phyloP scores from a whole-genome alignment of 495 filamentous ascomycete species.

The Penicillium diatomitis region DNA sequence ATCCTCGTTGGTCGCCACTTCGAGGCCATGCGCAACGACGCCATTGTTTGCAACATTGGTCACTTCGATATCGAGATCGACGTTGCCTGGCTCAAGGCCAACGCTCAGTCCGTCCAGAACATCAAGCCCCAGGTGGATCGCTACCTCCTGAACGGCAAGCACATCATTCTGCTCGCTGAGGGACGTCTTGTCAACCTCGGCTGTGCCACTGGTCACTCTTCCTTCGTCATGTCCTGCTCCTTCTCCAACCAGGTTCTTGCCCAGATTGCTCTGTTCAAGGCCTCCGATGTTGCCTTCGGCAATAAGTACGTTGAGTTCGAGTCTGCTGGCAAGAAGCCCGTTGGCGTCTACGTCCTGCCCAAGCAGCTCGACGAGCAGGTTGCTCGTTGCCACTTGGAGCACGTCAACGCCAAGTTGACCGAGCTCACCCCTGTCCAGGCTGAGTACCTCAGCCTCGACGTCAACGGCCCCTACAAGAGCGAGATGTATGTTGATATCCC shows the following conservation, averaged over 20 bases:
- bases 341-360: slow-evolving; percentile 93
- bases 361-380: slow-evolving; percentile 99
- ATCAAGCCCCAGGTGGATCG: slow-evolving; percentile 99
- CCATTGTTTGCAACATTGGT: slow-evolving; percentile 99
- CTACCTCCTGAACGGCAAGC: slow-evolving; percentile 89
- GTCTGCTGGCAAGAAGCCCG: slow-evolving; percentile 76
- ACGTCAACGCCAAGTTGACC: slow-evolving; percentile 91
- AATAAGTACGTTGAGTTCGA: slow-evolving; percentile 94
- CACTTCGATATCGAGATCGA: slow-evolving; percentile 99
- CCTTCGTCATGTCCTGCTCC: slow-evolving; percentile 99
- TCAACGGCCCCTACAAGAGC: slow-evolving; percentile 89
- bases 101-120: slow-evolving; percentile 83
- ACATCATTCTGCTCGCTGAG: slow-evolving; percentile 97
- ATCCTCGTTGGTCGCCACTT: slow-evolving; percentile 91
- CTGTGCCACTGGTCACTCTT: slow-evolving; percentile 98
- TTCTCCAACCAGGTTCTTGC: slow-evolving; percentile 99
- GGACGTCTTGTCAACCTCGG: slow-evolving; percentile 98
- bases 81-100: slow-evolving; percentile 98
- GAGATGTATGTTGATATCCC: slow-evolving; percentile 37
- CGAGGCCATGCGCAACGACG: slow-evolving; percentile 94
- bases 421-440: slow-evolving; percentile 77
- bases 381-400: slow-evolving; percentile 80
- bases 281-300: slow-evolving; percentile 74
- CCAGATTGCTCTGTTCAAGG: slow-evolving; percentile 97
- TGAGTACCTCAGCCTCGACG: slow-evolving; percentile 80